These are phyloP conservation scores for Mariannaea sp. DNA, from an alignment of 2,329 filamentous ascomycete genomes.

Conservation along the genomic window DNA sequence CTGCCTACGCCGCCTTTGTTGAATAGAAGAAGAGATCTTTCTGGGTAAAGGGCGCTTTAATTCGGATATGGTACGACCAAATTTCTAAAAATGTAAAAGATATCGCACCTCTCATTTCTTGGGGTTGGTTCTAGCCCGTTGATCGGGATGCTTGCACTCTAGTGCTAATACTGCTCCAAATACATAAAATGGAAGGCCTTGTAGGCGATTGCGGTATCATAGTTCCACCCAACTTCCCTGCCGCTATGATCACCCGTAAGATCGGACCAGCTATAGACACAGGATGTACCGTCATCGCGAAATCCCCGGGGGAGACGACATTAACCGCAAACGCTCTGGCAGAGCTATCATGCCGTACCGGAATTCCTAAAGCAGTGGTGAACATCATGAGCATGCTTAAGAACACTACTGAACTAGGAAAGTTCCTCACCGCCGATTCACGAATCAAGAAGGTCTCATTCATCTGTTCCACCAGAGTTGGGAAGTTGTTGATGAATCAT, in stretches of 20 bases:
- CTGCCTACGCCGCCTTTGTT: too few species aligned
- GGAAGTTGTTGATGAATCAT: slow-evolving; percentile 1
- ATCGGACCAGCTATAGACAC: slow-evolving; percentile 20
- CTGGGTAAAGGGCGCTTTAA: too few species aligned
- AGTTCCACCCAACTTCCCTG: slow-evolving; percentile 59
- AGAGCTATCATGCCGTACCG: neutral
- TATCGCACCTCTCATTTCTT: too few species aligned
- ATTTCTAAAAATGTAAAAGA: too few species aligned
- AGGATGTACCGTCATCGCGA: slow-evolving; percentile 1
- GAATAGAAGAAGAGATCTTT: too few species aligned
- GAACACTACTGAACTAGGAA: neutral
- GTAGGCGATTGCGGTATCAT: slow-evolving; percentile 36
- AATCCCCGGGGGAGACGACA: slow-evolving; percentile 3
- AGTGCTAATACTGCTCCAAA: too few species aligned
- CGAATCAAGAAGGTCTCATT: slow-evolving; percentile 13
- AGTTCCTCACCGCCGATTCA: neutral
- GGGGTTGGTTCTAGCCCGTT: too few species aligned
- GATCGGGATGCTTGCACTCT: too few species aligned
- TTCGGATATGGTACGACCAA: too few species aligned
- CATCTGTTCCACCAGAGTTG: slow-evolving; percentile 1
- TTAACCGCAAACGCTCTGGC: neutral
- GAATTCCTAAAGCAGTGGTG: slow-evolving; percentile 3
- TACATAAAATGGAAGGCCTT: slow-evolving; percentile 32
- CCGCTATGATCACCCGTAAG: slow-evolving; percentile 53
- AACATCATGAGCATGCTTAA: slow-evolving; percentile 9